Evolutionary conservation across 441 rosid species (phyloP).

Genomic region (Geranium incanum): DNA sequence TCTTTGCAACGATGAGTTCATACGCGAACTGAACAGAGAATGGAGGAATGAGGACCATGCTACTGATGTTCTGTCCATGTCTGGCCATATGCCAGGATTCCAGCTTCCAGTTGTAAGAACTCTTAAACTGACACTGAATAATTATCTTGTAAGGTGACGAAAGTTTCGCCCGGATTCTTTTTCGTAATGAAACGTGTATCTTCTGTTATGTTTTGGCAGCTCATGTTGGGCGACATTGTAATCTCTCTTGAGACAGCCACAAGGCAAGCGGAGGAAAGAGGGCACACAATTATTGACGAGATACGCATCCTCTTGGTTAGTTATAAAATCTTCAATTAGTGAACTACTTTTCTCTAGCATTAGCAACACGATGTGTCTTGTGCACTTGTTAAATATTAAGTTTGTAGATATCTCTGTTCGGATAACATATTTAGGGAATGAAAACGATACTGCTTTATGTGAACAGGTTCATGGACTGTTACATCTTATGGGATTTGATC

Average conservation of each 20-base stretch:
- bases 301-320: constrained; percentile 81
- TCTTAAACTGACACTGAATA: not conserved
- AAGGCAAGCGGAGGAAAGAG: constrained; percentile 81
- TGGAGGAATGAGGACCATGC: constrained; percentile 94
- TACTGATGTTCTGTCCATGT: constrained; percentile 94
- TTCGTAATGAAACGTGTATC: not conserved
- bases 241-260: constrained; percentile 89
- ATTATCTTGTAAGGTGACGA: constrained; percentile 9
- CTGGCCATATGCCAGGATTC: constrained; percentile 63
- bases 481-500: constrained; percentile 91
- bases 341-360: not conserved
- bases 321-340: constrained; percentile 14
- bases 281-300: constrained; percentile 79
- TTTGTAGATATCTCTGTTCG: not conserved
- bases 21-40: constrained; percentile 69
- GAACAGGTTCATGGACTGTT: constrained; percentile 84
- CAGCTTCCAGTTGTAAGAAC: constrained; percentile 68
- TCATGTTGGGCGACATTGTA: constrained; percentile 90
- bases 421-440: not conserved
- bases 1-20: constrained; percentile 79
- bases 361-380: not conserved
- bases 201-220: constrained; percentile 36
- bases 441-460: constrained; percentile 5
- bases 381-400: not conserved
- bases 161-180: not conserved